phyloP scores from a whole-genome alignment of 306 rosid genomes.

The Medicago arabica region DNA sequence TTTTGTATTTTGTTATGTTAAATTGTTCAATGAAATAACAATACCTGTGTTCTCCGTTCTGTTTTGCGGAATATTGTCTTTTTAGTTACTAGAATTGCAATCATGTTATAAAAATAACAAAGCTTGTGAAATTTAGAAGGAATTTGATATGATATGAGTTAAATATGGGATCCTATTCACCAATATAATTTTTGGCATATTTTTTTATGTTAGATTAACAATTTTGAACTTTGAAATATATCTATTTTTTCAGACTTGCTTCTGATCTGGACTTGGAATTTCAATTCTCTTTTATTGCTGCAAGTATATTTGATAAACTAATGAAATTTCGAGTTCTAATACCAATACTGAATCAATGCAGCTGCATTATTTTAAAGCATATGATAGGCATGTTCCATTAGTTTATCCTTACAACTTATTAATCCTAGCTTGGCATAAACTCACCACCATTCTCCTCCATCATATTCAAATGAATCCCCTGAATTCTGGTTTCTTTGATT shows the following conservation, averaged over 20 bases:
- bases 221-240: no score
- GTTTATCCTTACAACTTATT: constrained; percentile 21
- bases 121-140: no score
- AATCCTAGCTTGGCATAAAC: constrained; percentile 12
- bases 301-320: neutral
- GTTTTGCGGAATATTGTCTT: neutral
- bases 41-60: neutral
- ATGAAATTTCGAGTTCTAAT: neutral
- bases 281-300: no score
- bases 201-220: no score
- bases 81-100: neutral
- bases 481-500: constrained; percentile 13
- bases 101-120: no score
- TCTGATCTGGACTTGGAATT: no score
- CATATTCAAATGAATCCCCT: neutral
- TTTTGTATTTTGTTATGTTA: constrained; percentile 19
- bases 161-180: no score
- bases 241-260: no score
- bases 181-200: no score
- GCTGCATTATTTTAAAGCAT: constrained; percentile 1
- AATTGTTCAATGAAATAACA: constrained; percentile 4
- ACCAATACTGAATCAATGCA: neutral
- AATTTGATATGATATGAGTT: no score
- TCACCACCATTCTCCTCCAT: constrained; percentile 7
- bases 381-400: neutral